Conservation (phyloP, 768 basidiomycete genomes). For the Leccinum subgranulosum region DNA sequence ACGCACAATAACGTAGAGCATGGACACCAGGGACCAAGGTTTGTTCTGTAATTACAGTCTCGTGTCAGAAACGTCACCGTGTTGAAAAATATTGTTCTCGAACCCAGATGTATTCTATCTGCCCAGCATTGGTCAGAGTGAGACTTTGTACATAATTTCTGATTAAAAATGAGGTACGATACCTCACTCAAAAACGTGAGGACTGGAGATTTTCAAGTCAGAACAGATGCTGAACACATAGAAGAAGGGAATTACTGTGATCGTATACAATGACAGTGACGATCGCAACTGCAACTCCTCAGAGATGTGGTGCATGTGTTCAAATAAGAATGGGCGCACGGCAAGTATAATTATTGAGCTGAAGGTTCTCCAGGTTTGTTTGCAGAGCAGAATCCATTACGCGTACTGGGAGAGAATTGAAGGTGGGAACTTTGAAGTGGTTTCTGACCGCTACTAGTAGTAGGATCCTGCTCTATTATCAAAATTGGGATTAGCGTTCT, state of each 20-base stretch:
- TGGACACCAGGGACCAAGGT: constrained; percentile 10
- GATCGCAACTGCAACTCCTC: not conserved
- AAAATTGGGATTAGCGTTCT: too few species aligned
- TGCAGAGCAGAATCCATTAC: too few species aligned
- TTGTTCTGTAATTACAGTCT: not conserved
- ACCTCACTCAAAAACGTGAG: constrained; percentile 11
- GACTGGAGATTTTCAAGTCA: not conserved
- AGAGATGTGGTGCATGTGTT: too few species aligned
- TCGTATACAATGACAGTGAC: not conserved
- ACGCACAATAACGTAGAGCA: constrained; percentile 10
- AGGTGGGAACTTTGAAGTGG: too few species aligned
- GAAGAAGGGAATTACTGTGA: not conserved
- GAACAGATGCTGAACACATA: not conserved
- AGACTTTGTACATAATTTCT: not conserved
- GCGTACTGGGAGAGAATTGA: too few species aligned
- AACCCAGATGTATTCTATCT: constrained; percentile 17
- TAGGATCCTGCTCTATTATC: too few species aligned
- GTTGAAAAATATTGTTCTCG: not conserved
- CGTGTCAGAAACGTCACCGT: not conserved
- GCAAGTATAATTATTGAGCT: too few species aligned
- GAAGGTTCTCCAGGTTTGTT: too few species aligned
- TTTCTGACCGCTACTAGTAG: too few species aligned
- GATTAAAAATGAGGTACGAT: not conserved
- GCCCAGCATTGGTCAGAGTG: not conserved
- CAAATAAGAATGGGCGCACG: too few species aligned